phyloP scores from a whole-genome alignment of 2,329 filamentous ascomycete genomes.

The Grosmannia penicillata region DNA sequence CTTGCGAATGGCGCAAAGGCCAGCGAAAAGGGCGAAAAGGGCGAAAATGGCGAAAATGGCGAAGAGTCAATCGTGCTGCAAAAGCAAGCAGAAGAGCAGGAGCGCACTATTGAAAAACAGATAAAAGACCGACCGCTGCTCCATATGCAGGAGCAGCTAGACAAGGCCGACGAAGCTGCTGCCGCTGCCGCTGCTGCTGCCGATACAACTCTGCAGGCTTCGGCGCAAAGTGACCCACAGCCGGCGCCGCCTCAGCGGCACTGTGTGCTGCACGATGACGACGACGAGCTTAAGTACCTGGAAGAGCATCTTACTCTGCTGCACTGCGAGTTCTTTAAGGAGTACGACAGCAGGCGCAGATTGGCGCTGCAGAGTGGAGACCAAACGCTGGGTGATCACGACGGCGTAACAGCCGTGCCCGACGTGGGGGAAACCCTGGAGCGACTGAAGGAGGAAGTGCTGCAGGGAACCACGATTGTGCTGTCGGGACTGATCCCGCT shows the following conservation, averaged over 20 bases:
- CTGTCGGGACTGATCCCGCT: slow-evolving; percentile 84
- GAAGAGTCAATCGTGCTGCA: slow-evolving; percentile 54
- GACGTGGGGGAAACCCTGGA: slow-evolving; percentile 81
- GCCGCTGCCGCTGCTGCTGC: slow-evolving; percentile 24
- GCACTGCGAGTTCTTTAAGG: slow-evolving; percentile 68
- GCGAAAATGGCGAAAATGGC: slow-evolving; percentile 54
- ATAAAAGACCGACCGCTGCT: slow-evolving; percentile 75
- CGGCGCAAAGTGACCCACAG: slow-evolving; percentile 7
- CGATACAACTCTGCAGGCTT: slow-evolving; percentile 5
- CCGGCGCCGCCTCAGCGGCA: slow-evolving; percentile 34
- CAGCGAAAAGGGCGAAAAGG: slow-evolving; percentile 14
- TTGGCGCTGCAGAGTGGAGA: slow-evolving; percentile 18
- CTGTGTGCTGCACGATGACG: slow-evolving; percentile 73
- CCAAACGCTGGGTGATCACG: slow-evolving; percentile 18
- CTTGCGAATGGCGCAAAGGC: neutral
- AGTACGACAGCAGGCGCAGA: slow-evolving; percentile 49
- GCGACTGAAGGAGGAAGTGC: slow-evolving; percentile 59
- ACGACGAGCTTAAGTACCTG: slow-evolving; percentile 65
- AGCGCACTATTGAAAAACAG: slow-evolving; percentile 76
- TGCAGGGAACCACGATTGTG: slow-evolving; percentile 64
- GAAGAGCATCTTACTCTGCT: slow-evolving; percentile 62
- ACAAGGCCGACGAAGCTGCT: slow-evolving; percentile 62
- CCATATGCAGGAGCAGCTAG: slow-evolving; percentile 83
- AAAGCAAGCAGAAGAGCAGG: slow-evolving; percentile 70
- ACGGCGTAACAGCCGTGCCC: slow-evolving; percentile 30